phyloP scores from a whole-genome alignment of 805 yeast species.

The Isabelozyma heimii region DNA sequence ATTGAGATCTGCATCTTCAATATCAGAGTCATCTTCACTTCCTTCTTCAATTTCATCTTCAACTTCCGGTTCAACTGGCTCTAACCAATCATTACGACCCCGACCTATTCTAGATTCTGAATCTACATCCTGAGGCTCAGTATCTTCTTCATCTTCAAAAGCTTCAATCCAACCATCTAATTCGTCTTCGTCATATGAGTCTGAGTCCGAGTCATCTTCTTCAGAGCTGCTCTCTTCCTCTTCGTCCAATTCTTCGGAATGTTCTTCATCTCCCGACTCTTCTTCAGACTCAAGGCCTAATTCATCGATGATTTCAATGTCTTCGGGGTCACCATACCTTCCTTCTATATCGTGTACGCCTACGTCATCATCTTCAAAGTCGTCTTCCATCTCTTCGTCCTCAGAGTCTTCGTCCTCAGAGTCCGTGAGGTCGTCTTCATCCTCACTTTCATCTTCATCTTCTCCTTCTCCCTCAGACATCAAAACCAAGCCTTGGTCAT shows the following conservation, averaged over 20 bases:
- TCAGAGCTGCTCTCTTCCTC: slow-evolving; percentile 21
- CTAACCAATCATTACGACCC: not conserved
- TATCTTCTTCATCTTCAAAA: slow-evolving; percentile 25
- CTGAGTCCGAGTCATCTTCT: slow-evolving; percentile 19
- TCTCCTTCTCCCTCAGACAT: slow-evolving; percentile 23
- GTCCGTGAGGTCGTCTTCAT: slow-evolving; percentile 15
- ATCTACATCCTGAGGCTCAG: slow-evolving; percentile 12
- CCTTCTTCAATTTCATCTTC: slow-evolving; percentile 14
- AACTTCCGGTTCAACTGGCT: slow-evolving; percentile 4
- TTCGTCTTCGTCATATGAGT: slow-evolving; percentile 35
- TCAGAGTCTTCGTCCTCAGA: slow-evolving; percentile 7
- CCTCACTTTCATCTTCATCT: slow-evolving; percentile 21
- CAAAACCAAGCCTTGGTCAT: slow-evolving; percentile 38
- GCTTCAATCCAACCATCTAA: slow-evolving; percentile 42
- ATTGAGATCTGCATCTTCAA: slow-evolving; percentile 17
- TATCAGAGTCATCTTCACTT: slow-evolving; percentile 17
- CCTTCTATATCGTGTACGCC: slow-evolving; percentile 13
- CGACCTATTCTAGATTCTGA: slow-evolving; percentile 8
- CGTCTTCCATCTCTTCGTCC: slow-evolving; percentile 12
- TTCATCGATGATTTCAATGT: slow-evolving; percentile 35
- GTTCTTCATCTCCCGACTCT: slow-evolving; percentile 26
- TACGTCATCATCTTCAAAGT: slow-evolving; percentile 32
- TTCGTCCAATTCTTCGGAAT: slow-evolving; percentile 24
- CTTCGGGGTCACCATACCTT: slow-evolving; percentile 19
- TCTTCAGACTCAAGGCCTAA: slow-evolving; percentile 26